These are phyloP conservation scores for Dactylellina parvicollis DNA, from an alignment of 2,329 filamentous ascomycete species.

Conservation along the genomic window DNA sequence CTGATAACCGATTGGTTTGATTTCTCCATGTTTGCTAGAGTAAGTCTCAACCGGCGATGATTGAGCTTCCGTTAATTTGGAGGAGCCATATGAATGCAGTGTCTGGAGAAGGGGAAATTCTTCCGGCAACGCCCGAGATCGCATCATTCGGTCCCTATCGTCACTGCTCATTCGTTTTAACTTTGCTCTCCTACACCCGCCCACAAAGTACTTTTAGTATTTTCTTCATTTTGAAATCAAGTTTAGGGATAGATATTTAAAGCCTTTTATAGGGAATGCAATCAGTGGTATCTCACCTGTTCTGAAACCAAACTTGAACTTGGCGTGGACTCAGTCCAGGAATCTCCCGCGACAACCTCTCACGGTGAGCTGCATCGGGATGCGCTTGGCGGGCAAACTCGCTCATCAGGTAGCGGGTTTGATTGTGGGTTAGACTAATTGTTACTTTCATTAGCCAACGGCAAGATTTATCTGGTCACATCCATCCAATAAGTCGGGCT, in stretches of 20 bases:
- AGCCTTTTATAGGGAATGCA: too few relatives aligned
- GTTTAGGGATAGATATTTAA: constrained; percentile 52
- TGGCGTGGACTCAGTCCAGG: constrained; percentile 90
- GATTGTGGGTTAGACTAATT: constrained; percentile 85
- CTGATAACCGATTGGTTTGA: constrained; percentile 56
- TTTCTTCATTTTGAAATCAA: too few relatives aligned
- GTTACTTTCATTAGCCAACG: too few relatives aligned
- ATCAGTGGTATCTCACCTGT: too few relatives aligned
- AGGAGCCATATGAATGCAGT: constrained; percentile 64
- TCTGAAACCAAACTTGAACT: constrained; percentile 98
- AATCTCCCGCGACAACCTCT: constrained; percentile 86
- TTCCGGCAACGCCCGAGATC: constrained; percentile 76
- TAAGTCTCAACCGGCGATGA: constrained; percentile 57
- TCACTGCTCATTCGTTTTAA: constrained; percentile 77
- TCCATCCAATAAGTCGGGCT: too few relatives aligned
- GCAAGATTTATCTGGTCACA: too few relatives aligned
- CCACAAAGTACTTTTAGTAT: too few relatives aligned
- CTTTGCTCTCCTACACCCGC: constrained; percentile 73
- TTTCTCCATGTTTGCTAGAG: constrained; percentile 54
- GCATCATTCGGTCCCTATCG: constrained; percentile 76
- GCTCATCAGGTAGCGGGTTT: constrained; percentile 97
- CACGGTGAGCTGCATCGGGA: constrained; percentile 88
- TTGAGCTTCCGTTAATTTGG: constrained; percentile 57
- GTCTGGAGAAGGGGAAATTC: constrained; percentile 77
- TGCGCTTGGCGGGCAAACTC: constrained; percentile 95